Percentiles rank a stretch among this genome's conserved stretches.
phyloP scores from a whole-genome alignment of 2,329 filamentous ascomycete genomes.

The Coniella lustricola region DNA sequence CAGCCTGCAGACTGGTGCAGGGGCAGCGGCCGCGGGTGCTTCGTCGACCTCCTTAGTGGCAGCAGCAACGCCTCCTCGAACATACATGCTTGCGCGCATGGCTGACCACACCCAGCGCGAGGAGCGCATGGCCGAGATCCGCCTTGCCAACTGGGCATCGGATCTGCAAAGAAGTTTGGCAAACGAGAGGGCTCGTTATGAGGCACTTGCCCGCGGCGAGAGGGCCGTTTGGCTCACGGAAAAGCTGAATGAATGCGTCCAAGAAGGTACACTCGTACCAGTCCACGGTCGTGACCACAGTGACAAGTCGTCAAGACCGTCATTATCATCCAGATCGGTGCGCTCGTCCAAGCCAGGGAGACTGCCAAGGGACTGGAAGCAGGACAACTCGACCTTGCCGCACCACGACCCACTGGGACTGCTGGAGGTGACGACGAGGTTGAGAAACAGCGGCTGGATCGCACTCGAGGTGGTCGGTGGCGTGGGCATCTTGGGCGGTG shows the following conservation, averaged over 20 bases:
- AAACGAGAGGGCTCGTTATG: slow-evolving; percentile 65
- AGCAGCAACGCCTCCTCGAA: slow-evolving; percentile 26
- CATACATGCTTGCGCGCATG: slow-evolving; percentile 55
- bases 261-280: slow-evolving; percentile 56
- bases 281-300: slow-evolving; percentile 21
- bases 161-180: slow-evolving; percentile 71
- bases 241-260: slow-evolving; percentile 57
- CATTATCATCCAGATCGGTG: neutral
- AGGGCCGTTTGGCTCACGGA: slow-evolving; percentile 64
- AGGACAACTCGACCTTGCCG: slow-evolving; percentile 12
- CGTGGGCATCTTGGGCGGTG: slow-evolving; percentile 64
- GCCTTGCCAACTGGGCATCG: slow-evolving; percentile 73
- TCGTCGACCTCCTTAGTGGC: slow-evolving; percentile 7
- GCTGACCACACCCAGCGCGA: slow-evolving; percentile 34
- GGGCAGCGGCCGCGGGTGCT: too few species aligned
- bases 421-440: slow-evolving; percentile 58
- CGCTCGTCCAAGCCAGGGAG: neutral
- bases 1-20: slow-evolving; percentile 14
- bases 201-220: slow-evolving; percentile 54
- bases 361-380: neutral
- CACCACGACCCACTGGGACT: slow-evolving; percentile 75
- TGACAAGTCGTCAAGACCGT: neutral
- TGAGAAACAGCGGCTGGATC: slow-evolving; percentile 59
- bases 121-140: slow-evolving; percentile 39
- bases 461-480: slow-evolving; percentile 69